Evolutionary conservation across 257 asterid genomes (phyloP).

Genomic region (Buddleja alternifolia): DNA sequence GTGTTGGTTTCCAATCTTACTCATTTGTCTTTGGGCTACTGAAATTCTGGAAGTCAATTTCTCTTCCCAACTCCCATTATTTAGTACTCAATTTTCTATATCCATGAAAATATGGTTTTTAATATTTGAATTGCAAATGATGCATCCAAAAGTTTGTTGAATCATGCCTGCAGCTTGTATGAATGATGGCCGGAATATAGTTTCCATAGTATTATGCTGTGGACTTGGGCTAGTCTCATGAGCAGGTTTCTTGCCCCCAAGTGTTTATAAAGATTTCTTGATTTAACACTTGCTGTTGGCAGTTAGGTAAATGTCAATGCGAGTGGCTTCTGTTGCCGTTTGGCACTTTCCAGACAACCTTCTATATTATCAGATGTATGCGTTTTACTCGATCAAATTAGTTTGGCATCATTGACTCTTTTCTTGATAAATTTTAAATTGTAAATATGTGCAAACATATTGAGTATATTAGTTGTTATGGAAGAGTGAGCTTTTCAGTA

Average conservation of each 20-base stretch:
- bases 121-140: not conserved
- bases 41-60: constrained; percentile 9
- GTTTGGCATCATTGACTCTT: not conserved
- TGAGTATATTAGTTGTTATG: not conserved
- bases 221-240: constrained; percentile 18
- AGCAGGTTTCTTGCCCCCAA: constrained; percentile 14
- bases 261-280: not conserved
- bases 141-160: constrained; percentile 20
- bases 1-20: constrained; percentile 24
- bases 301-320: not conserved
- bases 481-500: not conserved
- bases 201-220: constrained; percentile 12
- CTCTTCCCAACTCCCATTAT: constrained; percentile 13
- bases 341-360: not conserved
- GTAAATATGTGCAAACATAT: not conserved
- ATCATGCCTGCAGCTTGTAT: constrained; percentile 16
- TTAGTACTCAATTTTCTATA: constrained; percentile 18
- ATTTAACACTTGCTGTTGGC: not conserved
- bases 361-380: not conserved
- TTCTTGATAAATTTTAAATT: constrained; percentile 8
- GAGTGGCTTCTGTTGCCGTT: not conserved
- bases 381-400: not conserved
- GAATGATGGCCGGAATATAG: constrained; percentile 3
- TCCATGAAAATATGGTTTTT: constrained; percentile 13
- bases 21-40: constrained; percentile 13